Base-by-base conservation (phyloP, 345 rosid species). In the Cardiospermum halicacabum region DNA sequence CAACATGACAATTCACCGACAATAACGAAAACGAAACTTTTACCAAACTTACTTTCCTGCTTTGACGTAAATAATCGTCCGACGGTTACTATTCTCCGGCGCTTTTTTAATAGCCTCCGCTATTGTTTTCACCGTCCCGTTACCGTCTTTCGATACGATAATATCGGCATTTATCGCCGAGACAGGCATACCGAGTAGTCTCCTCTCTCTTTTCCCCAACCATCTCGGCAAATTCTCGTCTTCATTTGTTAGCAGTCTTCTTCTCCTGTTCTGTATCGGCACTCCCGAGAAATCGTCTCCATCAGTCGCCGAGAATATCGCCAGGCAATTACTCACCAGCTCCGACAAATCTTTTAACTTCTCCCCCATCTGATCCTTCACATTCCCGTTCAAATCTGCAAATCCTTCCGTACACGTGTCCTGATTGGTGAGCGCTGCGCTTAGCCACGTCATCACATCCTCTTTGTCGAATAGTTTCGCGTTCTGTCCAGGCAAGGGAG, bases 351-450 rank as follows among this genome's bases (percentile, higher is more conserved):
- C 91, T 85, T 71, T 82, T 58, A 91, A 8, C 71, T 70, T 77
- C 28, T 27, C 65, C 15, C 80, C 5, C 84, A 94, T 76, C 83
- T 80, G 89, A 54, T 79, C 70, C 72, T 87, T 94, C 64, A 84
- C 93, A 27, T 67, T 42, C n/a, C 84, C 89, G 18, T 70, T 69
- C 40, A 78, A 74, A 40, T 66, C 93, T 22, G 68, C 80, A 34
- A 94, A 86, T 24, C 99, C 99, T 30, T 94, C 99, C 7, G 78
- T 34, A 45, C 99, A 94, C 56, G 99, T 94, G 84, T 94, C 99
- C 9, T 91, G 96, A 55, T 94, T 91, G 0, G 97, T 94, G 62
- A 94, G 40, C 43, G 99, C 89, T 0, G 96, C 73, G 83, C 99
- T 94, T 19, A 94, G 91, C 99, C 99, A 94, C 66, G 96, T 94